Base-by-base conservation (phyloP, 1,139 yeast genomes). In the Kurtzmaniella quercitrusa region DNA sequence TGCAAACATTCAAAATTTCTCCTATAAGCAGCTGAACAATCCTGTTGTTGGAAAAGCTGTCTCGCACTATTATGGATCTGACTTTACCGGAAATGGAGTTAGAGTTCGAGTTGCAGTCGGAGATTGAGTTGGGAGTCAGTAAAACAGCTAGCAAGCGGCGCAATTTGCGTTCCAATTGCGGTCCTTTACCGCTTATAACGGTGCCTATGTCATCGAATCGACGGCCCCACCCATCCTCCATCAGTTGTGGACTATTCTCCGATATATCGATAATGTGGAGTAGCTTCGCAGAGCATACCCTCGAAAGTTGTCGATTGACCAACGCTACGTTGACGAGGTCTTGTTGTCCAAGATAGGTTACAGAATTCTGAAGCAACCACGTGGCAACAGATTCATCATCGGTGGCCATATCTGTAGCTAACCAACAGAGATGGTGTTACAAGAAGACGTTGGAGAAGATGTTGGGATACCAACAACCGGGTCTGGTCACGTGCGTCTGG, bases 341-440 rank as follows among this genome's bases (percentile, higher is more conserved):
- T 43, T 65, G 65, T 45, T 70, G 73, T 2, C 69, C 65, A n/a
- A 68, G 55, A 42, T 54, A 66, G 15, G 40, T 46, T 10, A 66
- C 51, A 29, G 68, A 54, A 17, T 45, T 38, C 25, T 33, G 17
- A 10, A 33, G 39, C 9, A 43, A 34, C 29, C 16, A 12, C 6
- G 18, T n/a, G 31, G 14, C 31, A 27, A 27, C 31, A 11, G 31
- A 12, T 4, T 6, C 31, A 6, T 27, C 31, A 11, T 27, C 10
- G 14, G 31, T 5, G 31, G 31, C 7, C 31, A 27, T 27, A 27
- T 27, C 14, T 10, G n/a, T 27, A 27, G 31, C 23, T 21, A n/a
- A 23, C 25, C 25, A 23, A 23, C 10, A 10, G 9, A 23, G 25
- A n/a, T n/a, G n/a, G n/a, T n/a, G n/a, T n/a, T n/a, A n/a, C 4